Evolutionary conservation across 768 basidiomycete species (phyloP), one percentile per base, ranked within the genome.

Genomic region (Pleurotus sapidus): DNA sequence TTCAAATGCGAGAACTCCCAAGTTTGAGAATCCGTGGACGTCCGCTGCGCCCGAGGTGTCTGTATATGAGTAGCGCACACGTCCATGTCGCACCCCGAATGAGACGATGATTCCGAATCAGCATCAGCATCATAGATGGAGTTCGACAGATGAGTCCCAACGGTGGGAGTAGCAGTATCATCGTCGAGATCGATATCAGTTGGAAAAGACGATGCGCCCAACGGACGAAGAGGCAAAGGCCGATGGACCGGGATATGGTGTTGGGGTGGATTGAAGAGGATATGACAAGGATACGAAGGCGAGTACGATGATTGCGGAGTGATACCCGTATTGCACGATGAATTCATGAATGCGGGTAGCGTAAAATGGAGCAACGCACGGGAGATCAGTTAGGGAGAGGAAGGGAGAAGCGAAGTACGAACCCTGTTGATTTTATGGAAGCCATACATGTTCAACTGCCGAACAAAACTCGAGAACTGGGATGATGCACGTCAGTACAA

Each of bases 401-500:
- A 45, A 40, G 30, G 48, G 46, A 50, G 34, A 20, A 56, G 18
- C 17, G 9, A 20, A 42, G 57, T 11, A 77, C 83, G 60, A 57
- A 91, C 88, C 73, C 91, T 81, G 70, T 93, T 93, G 73, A 92
- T 92, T 74, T 95, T 95, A 75, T 93, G 92, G 72, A 95, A 96
- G 24, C 93, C 93, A 66, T 95, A 96, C 91, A 95, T 95, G 79
- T 96, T 95, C 61, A 95, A 81, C 68, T 96, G 94, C 62, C 95
- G 86, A 55, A 95, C 93, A 69, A 97, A 96, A 66, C 90, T 92
- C 11, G 91, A 93, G 70, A 97, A 96, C 87, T 96, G 66, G 7
- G 51, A 46, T 38, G 51, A 39, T 43, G 58, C 56, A 48, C 55
- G 34, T 53, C 23, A 49, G 30, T n/a, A 46, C 27, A 55, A 55